phyloP scores from a whole-genome alignment of 495 filamentous ascomycete species.

The Xylaria cubensis region DNA sequence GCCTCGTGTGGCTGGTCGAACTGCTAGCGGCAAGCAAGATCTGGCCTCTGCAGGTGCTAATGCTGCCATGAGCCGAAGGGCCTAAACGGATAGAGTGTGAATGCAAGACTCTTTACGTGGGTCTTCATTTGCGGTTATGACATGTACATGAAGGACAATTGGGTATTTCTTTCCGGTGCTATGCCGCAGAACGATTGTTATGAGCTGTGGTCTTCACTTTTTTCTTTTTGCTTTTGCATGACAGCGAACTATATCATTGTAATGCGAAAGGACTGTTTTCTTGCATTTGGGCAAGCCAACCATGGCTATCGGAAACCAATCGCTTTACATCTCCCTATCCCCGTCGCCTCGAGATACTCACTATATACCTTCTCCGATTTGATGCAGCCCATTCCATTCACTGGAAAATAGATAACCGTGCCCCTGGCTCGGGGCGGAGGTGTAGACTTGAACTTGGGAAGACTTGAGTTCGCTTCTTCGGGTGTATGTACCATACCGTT shows the following conservation, averaged over 20 bases:
- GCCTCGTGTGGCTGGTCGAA: slow-evolving; percentile 56
- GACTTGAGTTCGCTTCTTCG: slow-evolving; percentile 29
- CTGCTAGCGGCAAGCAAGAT: slow-evolving; percentile 57
- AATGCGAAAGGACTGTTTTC: slow-evolving; percentile 23
- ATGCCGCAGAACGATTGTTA: slow-evolving; percentile 27
- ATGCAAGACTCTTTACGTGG: slow-evolving; percentile 18
- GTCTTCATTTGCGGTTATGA: slow-evolving; percentile 20
- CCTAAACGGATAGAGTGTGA: slow-evolving; percentile 40
- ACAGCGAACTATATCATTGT: slow-evolving; percentile 28
- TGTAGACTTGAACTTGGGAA: slow-evolving; percentile 10
- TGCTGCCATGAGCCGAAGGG: slow-evolving; percentile 59
- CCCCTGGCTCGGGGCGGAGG: background rate
- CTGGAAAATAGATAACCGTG: background rate
- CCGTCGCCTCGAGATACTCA: slow-evolving; percentile 9
- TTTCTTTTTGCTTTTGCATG: slow-evolving; percentile 28
- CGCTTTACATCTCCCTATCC: slow-evolving; percentile 17
- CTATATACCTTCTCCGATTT: slow-evolving; percentile 17
- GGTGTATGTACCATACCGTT: slow-evolving; percentile 41
- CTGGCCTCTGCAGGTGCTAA: slow-evolving; percentile 58
- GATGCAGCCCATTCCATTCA: background rate
- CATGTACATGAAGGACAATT: slow-evolving; percentile 38
- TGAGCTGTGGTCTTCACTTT: slow-evolving; percentile 28
- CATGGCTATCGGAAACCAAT: background rate
- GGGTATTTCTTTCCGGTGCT: slow-evolving; percentile 36
- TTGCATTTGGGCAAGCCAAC: slow-evolving; percentile 15